A percentile compares a stretch with the other conserved stretches of the same genome.
These are phyloP conservation scores for Cucurbita pepo DNA, from an alignment of 306 rosid genomes.

Conservation along the genomic window DNA sequence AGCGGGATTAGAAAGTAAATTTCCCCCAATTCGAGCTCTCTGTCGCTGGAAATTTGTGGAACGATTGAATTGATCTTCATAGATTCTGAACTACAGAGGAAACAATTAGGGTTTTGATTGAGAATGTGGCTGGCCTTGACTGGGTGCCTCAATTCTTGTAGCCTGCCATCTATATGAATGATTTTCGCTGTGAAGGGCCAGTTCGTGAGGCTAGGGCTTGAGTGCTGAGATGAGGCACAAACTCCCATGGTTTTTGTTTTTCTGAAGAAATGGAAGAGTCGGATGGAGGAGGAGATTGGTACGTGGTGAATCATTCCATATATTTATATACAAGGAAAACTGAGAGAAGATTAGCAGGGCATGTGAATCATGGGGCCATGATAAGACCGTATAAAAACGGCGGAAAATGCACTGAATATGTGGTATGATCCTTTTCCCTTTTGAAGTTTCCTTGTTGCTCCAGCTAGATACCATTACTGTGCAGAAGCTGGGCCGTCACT, in stretches of 20 bases:
- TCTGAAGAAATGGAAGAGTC: neutral
- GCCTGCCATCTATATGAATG: slow-evolving; percentile 30
- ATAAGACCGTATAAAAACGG: slow-evolving; percentile 4
- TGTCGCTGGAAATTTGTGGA: slow-evolving; percentile 10
- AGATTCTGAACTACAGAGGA: slow-evolving; percentile 39
- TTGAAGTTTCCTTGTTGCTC: neutral
- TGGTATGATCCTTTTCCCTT: neutral
- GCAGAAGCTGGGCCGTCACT: neutral
- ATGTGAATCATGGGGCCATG: slow-evolving; percentile 8
- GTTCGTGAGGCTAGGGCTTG: slow-evolving; percentile 4
- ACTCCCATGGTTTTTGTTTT: slow-evolving; percentile 27
- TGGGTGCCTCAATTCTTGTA: slow-evolving; percentile 34
- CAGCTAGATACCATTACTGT: neutral
- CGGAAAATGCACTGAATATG: slow-evolving; percentile 7
- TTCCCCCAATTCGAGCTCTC: slow-evolving; percentile 40
- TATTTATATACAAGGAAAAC: neutral
- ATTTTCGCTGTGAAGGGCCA: slow-evolving; percentile 23
- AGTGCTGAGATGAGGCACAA: slow-evolving; percentile 29
- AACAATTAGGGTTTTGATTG: slow-evolving; percentile 35
- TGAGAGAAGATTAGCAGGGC: neutral
- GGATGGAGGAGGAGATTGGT: neutral
- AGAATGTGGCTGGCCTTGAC: slow-evolving; percentile 30
- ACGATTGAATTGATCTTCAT: slow-evolving; percentile 25
- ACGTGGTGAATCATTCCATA: neutral
- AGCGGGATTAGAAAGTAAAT: slow-evolving; percentile 42